These are phyloP conservation scores for Pestalotiopsis sp. DNA, from an alignment of 2,329 filamentous ascomycete species.

Conservation along the genomic window DNA sequence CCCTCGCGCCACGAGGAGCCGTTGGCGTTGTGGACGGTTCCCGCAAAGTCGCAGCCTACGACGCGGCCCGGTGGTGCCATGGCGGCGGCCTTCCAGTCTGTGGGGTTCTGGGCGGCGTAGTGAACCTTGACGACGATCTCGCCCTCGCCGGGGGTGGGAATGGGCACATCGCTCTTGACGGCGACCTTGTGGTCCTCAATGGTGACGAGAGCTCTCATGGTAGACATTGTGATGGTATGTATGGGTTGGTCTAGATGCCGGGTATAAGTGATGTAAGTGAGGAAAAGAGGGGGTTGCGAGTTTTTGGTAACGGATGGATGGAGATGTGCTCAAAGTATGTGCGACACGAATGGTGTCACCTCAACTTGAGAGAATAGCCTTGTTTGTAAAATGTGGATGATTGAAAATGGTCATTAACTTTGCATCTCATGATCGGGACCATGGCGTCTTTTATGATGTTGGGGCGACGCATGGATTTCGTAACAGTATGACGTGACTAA, in stretches of 20 bases:
- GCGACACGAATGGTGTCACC: neutral
- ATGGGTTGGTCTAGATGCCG: neutral
- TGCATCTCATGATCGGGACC: neutral
- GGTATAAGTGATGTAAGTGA: conserved; percentile 1
- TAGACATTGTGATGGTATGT: conserved; percentile 12
- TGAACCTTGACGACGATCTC: conserved; percentile 36
- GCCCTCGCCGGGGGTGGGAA: conserved; percentile 29
- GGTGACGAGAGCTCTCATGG: conserved; percentile 42
- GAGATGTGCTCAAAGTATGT: neutral
- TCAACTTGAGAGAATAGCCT: neutral
- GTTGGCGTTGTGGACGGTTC: conserved; percentile 31
- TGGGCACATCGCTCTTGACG: conserved; percentile 28
- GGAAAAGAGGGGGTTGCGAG: neutral
- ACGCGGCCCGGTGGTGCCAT: conserved; percentile 24
- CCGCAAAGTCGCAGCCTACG: conserved; percentile 38
- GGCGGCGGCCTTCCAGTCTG: conserved; percentile 34
- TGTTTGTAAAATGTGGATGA: neutral
- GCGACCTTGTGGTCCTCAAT: conserved; percentile 28
- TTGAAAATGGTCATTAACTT: neutral
- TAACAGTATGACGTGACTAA: neutral
- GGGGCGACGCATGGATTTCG: neutral
- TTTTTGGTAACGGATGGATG: neutral
- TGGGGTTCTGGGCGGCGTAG: conserved; percentile 37
- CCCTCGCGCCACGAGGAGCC: conserved; percentile 30
- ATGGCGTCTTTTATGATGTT: neutral